Evolutionary conservation across 2,329 filamentous ascomycete species (phyloP).

Genomic region (Sarocladium strictum): DNA sequence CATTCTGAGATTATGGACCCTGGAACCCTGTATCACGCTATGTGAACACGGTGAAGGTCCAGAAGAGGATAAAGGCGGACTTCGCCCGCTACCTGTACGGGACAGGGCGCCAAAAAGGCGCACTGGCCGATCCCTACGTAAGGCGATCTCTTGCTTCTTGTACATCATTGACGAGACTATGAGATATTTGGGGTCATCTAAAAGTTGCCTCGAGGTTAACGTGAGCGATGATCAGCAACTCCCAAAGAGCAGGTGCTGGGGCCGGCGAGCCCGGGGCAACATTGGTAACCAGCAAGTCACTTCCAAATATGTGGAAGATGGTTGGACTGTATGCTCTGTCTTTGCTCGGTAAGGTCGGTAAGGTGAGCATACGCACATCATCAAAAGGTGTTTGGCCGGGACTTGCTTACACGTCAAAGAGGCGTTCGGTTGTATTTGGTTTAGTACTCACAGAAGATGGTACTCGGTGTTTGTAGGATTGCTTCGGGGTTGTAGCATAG

Average conservation of each 20-base stretch:
- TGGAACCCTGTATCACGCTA: background rate
- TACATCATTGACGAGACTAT: slow-evolving; percentile 7
- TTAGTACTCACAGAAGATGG: slow-evolving; percentile 6
- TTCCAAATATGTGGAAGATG: slow-evolving; percentile 7
- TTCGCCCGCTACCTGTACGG: background rate
- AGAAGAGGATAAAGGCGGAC: background rate
- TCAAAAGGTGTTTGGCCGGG: slow-evolving; percentile 10
- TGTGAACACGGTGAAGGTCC: background rate
- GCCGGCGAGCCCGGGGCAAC: slow-evolving; percentile 2
- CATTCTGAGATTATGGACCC: background rate
- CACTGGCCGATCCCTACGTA: background rate
- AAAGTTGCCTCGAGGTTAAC: background rate
- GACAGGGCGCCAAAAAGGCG: background rate
- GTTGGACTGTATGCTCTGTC: slow-evolving; percentile 1
- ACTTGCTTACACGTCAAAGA: slow-evolving; percentile 8
- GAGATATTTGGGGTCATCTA: background rate
- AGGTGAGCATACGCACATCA: slow-evolving; percentile 7
- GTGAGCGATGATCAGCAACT: background rate
- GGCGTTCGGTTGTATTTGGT: slow-evolving; percentile 6
- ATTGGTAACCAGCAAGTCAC: background rate
- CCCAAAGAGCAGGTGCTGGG: background rate
- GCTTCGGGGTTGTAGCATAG: slow-evolving; percentile 10
- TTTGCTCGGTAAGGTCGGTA: background rate
- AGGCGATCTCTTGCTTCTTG: background rate
- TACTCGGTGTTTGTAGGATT: background rate